Conservation (phyloP, 345 rosid species). For the Gossypium raimondii region DNA sequence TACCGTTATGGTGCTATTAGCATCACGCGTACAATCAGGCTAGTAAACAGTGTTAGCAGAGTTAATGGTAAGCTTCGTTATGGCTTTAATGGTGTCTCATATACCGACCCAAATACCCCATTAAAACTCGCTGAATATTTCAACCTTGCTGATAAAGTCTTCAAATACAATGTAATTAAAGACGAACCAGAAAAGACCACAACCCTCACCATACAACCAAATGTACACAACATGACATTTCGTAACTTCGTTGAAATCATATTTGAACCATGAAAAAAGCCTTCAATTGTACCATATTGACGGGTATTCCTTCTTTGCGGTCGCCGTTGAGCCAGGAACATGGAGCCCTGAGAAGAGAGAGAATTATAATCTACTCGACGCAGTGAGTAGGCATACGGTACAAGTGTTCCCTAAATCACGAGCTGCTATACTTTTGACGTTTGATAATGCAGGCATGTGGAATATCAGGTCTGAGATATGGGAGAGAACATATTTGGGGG, state of each 20-base stretch:
- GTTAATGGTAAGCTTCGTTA: constrained; percentile 53
- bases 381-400: constrained; percentile 76
- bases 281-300: constrained; percentile 68
- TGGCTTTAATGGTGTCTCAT: constrained; percentile 62
- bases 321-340: constrained; percentile 67
- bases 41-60: constrained; percentile 41
- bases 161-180: constrained; percentile 43
- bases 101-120: constrained; percentile 49
- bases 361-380: constrained; percentile 72
- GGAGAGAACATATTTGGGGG: constrained; percentile 73
- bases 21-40: constrained; percentile 61
- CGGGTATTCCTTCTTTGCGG: constrained; percentile 78
- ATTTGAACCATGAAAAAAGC: constrained; percentile 66
- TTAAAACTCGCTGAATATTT: constrained; percentile 67
- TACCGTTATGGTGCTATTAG: constrained; percentile 66
- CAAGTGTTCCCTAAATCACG: constrained; percentile 86
- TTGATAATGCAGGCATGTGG: constrained; percentile 96
- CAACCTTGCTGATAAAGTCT: constrained; percentile 41
- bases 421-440: constrained; percentile 75
- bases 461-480: constrained; percentile 60
- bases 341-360: constrained; percentile 83
- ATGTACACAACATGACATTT: constrained; percentile 59
- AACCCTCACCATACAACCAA: constrained; percentile 29
- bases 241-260: constrained; percentile 68
- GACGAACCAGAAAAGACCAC: constrained; percentile 36